A percentile compares a stretch with the other conserved stretches of the same genome.
Conservation (phyloP, 106 monocot genomes). For the Hemerocallis citrina region DNA sequence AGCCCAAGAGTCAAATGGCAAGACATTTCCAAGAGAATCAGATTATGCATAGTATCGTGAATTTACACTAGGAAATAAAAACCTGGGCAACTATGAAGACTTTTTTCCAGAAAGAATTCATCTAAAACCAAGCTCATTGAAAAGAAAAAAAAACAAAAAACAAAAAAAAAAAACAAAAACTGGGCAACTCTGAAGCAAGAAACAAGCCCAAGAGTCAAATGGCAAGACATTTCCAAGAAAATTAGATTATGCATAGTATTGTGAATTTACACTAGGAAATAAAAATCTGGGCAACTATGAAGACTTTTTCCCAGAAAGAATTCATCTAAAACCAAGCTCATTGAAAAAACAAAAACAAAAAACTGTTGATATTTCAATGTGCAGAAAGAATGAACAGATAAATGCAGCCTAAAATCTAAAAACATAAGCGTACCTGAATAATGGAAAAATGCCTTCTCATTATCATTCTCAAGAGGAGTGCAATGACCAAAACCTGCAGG, state of each 20-base stretch:
- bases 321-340: not conserved
- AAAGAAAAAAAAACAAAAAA: not conserved
- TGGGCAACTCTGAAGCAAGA: too few relatives aligned
- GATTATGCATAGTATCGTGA: not conserved
- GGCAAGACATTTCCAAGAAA: not conserved
- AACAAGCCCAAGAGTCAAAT: not conserved
- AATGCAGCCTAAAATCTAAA: too few relatives aligned
- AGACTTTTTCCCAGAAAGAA: not conserved
- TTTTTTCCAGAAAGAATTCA: not conserved
- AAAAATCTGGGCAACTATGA: not conserved
- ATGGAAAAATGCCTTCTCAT: constrained; percentile 86
- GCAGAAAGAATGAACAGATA: too few relatives aligned
- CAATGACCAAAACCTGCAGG: constrained; percentile 85
- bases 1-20: not conserved
- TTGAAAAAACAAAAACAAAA: not conserved
- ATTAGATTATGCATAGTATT: not conserved
- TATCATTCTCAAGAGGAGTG: constrained; percentile 78
- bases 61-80: too few relatives aligned
- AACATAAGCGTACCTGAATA: constrained; percentile 56
- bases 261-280: too few relatives aligned
- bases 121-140: too few relatives aligned
- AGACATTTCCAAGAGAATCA: not conserved
- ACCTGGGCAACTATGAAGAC: not conserved
- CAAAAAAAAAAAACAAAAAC: too few relatives aligned
- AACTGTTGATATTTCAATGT: too few relatives aligned